Conservation (phyloP, 192 early-diverging fungal genomes). For the Glomus cerebriforme region DNA sequence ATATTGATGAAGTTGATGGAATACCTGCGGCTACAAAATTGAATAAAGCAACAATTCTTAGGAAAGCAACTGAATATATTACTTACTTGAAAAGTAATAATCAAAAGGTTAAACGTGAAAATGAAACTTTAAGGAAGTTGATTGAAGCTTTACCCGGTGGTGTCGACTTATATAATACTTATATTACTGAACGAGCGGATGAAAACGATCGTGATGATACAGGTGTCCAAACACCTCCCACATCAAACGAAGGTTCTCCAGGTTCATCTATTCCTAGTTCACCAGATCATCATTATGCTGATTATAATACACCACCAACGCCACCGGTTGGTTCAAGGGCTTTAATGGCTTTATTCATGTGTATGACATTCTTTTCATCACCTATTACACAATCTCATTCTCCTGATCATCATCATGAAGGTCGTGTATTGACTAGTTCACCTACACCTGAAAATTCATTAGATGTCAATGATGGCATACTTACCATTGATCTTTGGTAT, state of each 20-base stretch:
- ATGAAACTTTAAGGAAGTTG: conserved; percentile 44
- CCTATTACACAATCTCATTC: conserved; percentile 22
- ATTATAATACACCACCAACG: conserved; percentile 38
- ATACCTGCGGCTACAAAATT: conserved; percentile 82
- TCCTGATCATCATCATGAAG: conserved; percentile 17
- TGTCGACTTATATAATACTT: conserved; percentile 40
- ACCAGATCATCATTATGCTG: conserved; percentile 32
- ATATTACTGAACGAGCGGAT: conserved; percentile 26
- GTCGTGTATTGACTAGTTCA: not conserved
- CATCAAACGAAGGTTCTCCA: conserved; percentile 22
- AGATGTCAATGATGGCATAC: not conserved
- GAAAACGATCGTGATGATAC: not conserved
- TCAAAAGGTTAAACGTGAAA: conserved; percentile 48
- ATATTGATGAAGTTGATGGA: conserved; percentile 70
- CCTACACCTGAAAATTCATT: not conserved
- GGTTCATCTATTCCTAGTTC: conserved; percentile 26
- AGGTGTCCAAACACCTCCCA: not conserved
- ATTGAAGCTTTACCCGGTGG: conserved; percentile 51
- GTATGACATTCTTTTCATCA: conserved; percentile 55
- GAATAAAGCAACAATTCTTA: conserved; percentile 93
- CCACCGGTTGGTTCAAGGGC: conserved; percentile 45
- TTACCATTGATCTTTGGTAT: conserved; percentile 31
- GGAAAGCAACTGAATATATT: conserved; percentile 93
- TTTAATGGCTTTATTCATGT: conserved; percentile 65
- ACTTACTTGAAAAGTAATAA: conserved; percentile 52